Evolutionary conservation across 2,329 filamentous ascomycete species (phyloP).

Genomic region (Diaporthe batatas): DNA sequence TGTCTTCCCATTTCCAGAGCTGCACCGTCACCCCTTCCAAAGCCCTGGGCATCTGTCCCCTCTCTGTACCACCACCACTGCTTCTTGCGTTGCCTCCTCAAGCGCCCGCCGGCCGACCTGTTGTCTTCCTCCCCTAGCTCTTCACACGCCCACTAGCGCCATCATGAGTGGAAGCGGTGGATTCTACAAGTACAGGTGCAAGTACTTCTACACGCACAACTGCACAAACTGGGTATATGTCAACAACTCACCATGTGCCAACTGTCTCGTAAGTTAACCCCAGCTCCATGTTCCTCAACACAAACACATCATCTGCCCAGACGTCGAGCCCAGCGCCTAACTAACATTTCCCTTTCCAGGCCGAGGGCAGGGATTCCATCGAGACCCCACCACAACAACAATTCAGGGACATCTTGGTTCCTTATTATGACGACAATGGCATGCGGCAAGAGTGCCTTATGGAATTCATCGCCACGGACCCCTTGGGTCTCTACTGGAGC

Average conservation of each 20-base stretch:
- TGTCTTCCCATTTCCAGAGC: not conserved
- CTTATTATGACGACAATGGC: conserved; percentile 59
- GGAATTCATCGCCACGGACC: conserved; percentile 57
- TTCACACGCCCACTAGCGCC: conserved; percentile 29
- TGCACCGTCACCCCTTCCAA: not conserved
- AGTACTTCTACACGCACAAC: conserved; percentile 63
- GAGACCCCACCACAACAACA: conserved; percentile 47
- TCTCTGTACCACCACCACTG: not conserved
- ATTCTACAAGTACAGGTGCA: conserved; percentile 65
- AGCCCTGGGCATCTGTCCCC: conserved; percentile 3
- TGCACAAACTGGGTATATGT: conserved; percentile 65
- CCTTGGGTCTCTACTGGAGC: conserved; percentile 55
- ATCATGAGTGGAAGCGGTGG: conserved; percentile 58
- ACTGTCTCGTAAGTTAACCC: conserved; percentile 57
- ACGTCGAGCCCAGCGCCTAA: not conserved
- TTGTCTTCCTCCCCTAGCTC: not conserved
- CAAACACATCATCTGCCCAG: too few species aligned
- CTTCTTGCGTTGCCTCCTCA: not conserved
- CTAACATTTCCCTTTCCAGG: conserved; percentile 50
- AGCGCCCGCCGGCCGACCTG: not conserved
- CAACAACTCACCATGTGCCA: conserved; percentile 60
- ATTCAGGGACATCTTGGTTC: conserved; percentile 60
- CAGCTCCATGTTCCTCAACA: too few species aligned
- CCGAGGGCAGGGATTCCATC: conserved; percentile 63
- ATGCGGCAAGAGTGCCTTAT: conserved; percentile 61